These are phyloP conservation scores for Phallus indusiatus DNA, from an alignment of 768 basidiomycete species.

Conservation along the genomic window DNA sequence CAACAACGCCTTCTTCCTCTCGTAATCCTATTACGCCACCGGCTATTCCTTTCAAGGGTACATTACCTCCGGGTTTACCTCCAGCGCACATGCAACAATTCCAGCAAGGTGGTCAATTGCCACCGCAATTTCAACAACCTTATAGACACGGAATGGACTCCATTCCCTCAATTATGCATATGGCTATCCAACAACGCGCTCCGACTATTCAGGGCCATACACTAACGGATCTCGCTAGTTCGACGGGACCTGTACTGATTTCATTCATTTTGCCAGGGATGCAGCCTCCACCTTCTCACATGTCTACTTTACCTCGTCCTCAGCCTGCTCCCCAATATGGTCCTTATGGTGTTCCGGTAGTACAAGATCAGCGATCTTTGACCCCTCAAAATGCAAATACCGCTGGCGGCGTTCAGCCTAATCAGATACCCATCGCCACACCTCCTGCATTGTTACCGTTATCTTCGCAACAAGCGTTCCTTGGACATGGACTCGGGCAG, in stretches of 20 bases:
- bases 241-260: conserved; percentile 53
- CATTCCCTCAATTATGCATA: not conserved
- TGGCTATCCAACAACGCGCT: conserved; percentile 19
- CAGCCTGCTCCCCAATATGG: not conserved
- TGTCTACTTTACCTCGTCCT: not conserved
- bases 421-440: not conserved
- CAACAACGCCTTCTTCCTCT: no score
- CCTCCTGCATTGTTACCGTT: not conserved
- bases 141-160: not conserved
- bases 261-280: conserved; percentile 25
- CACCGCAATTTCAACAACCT: not conserved
- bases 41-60: conserved; percentile 3
- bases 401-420: not conserved
- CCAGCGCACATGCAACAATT: conserved; percentile 6
- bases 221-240: conserved; percentile 37
- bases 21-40: not conserved
- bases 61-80: conserved; percentile 1
- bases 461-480: not conserved
- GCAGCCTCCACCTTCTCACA: not conserved
- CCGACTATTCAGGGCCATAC: conserved; percentile 57
- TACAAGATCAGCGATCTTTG: not conserved
- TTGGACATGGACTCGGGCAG: not conserved
- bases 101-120: not conserved
- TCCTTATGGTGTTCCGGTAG: not conserved
- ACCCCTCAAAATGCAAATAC: not conserved